phyloP scores from a whole-genome alignment of 2,329 filamentous ascomycete species.

The Fusarium nygamai region DNA sequence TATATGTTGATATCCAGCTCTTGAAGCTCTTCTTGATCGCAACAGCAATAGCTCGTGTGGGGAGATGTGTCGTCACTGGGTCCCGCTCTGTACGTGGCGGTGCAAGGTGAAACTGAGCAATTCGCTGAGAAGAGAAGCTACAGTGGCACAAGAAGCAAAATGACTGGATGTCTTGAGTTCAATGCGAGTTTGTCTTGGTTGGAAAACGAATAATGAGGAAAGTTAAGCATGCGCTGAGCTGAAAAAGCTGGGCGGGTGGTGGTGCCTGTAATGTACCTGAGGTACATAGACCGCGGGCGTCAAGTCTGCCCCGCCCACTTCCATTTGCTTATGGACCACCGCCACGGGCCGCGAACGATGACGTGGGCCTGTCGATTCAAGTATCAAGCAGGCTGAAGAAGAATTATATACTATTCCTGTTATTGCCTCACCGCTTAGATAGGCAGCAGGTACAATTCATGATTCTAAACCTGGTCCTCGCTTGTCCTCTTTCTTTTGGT shows the following conservation, averaged over 20 bases:
- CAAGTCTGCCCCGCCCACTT: slow-evolving; percentile 24
- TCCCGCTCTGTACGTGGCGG: slow-evolving; percentile 34
- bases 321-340: slow-evolving; percentile 22
- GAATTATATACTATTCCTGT: background rate
- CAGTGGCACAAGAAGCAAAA: background rate
- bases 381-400: background rate
- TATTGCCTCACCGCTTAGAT: slow-evolving; percentile 3
- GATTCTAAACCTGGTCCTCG: background rate
- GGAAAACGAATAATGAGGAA: slow-evolving; percentile 5
- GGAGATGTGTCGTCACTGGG: slow-evolving; percentile 43
- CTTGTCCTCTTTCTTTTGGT: background rate
- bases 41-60: slow-evolving; percentile 20
- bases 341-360: slow-evolving; percentile 42
- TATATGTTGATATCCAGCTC: background rate
- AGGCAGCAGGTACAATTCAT: background rate
- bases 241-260: slow-evolving; percentile 6
- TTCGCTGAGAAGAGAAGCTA: slow-evolving; percentile 9
- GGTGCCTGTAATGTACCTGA: background rate
- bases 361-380: slow-evolving; percentile 34
- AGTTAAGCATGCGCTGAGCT: slow-evolving; percentile 22
- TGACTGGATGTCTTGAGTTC: background rate
- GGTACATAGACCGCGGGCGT: background rate
- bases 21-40: slow-evolving; percentile 15
- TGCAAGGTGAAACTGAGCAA: slow-evolving; percentile 18
- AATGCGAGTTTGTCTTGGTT: background rate